Evolutionary conservation across 2,329 filamentous ascomycete species (phyloP), one percentile per base, ranked within the genome.

Genomic region (Aspergillus texensis): DNA sequence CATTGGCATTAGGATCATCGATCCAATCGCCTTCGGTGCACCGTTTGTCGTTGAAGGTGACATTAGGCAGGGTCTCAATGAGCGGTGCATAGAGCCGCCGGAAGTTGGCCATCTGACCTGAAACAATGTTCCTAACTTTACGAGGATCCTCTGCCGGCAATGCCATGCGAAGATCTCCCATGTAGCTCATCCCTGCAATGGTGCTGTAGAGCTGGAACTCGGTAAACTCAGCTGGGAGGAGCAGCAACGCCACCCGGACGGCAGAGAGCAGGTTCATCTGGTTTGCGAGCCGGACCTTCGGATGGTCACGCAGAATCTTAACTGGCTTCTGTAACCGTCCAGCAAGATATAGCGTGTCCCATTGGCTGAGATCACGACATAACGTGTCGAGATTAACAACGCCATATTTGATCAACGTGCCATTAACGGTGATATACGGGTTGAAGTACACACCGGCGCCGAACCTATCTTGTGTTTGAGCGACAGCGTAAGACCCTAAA

Each of bases 371-470:
- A 75, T 99, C 95, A 48, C 85, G 86, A 71, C 93, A 94, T 19
- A 99, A 83, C 3, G 94, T 97, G 74, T 96, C 89, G 68, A 98
- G 86, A 72, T 96, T 97, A 50, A 97, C 96, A 26, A 99, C 95
- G 24, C 94, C 95, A 72, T 99, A 99, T 80, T 99, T 99, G 79
- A 99, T 95, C 73, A 98, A 85, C 65, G 93, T 96, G 46, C 95
- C 96, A 72, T 98, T 97, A 65, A 98, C 89, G 2, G 91, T 94
- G 56, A 99, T 88, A 76, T 94, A 97, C 0, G 95, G 94, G 72
- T 99, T 97, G 81, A 97, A 99, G 80, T 99, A 99, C 45, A 97
- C 93, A 8, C 95, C 96, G 0, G 95, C 95, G 48, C 95, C 95
- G 82, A 91, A 92, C 67, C 84, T 86, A 72, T 98, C 92, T 78